A percentile compares a stretch with the other conserved stretches of the same genome.
These are phyloP conservation scores for Myxozyma monticola DNA, from an alignment of 805 yeast species.

Conservation along the genomic window DNA sequence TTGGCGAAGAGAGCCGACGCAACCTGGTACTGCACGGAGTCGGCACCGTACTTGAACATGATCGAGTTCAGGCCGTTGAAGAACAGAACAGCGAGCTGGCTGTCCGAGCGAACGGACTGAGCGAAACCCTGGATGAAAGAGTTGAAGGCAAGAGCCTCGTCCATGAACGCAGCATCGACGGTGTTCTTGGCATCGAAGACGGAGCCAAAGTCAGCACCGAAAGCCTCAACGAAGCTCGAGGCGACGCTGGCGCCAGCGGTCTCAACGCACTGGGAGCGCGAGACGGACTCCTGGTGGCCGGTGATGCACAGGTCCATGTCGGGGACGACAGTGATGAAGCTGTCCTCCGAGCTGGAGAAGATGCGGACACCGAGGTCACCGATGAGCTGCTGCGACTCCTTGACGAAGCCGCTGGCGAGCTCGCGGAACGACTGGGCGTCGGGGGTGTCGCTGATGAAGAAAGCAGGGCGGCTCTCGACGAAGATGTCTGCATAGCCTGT, in stretches of 20 bases:
- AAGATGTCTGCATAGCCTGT: constrained; percentile 16
- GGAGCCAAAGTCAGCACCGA: constrained; percentile 22
- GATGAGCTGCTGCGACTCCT: constrained; percentile 30
- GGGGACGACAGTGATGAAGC: constrained; percentile 30
- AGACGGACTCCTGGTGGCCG: constrained; percentile 26
- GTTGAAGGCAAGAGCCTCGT: constrained; percentile 30
- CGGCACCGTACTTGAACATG: constrained; percentile 26
- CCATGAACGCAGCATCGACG: constrained; percentile 30
- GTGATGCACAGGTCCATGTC: constrained; percentile 28
- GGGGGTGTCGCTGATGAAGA: constrained; percentile 29
- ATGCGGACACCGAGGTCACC: constrained; percentile 30
- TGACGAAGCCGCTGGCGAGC: constrained; percentile 28
- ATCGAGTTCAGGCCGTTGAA: constrained; percentile 26
- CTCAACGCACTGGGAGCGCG: constrained; percentile 28
- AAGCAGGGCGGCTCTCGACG: constrained; percentile 27
- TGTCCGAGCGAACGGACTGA: constrained; percentile 26
- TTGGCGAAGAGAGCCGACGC: constrained; percentile 27
- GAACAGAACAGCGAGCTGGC: constrained; percentile 29
- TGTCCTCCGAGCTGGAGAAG: constrained; percentile 19
- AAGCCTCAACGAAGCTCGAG: constrained; percentile 18
- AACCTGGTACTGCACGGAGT: constrained; percentile 26
- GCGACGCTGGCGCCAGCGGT: constrained; percentile 15
- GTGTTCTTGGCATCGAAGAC: constrained; percentile 22
- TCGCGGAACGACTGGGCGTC: constrained; percentile 27
- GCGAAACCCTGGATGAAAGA: constrained; percentile 24